Evolutionary conservation across 2,329 filamentous ascomycete species (phyloP).

Genomic region (Metarhizium robertsii): DNA sequence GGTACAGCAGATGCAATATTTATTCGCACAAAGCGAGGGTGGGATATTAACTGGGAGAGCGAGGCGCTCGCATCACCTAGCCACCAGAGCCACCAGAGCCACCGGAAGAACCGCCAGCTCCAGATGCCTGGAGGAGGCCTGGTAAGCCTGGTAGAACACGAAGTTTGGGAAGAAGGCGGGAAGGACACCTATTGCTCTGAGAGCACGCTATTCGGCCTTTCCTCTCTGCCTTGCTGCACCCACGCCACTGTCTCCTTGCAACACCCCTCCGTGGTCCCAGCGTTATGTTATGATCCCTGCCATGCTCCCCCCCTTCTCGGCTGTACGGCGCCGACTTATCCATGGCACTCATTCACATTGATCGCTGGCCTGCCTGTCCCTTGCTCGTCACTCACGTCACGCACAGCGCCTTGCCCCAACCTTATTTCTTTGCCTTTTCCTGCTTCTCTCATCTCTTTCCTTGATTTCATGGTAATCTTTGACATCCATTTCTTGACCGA

Average conservation of each 20-base stretch:
- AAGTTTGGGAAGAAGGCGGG: no score
- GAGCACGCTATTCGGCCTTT: not conserved
- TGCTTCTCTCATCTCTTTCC: slow-evolving; percentile 3
- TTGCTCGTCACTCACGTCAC: slow-evolving; percentile 13
- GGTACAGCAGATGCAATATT: no score
- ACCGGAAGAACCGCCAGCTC: not conserved
- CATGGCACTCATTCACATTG: slow-evolving; percentile 13
- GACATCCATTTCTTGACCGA: not conserved
- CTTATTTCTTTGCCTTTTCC: slow-evolving; percentile 9
- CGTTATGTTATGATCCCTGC: not conserved
- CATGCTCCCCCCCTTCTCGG: slow-evolving; percentile 18
- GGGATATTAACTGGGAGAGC: no score
- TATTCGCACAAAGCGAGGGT: no score
- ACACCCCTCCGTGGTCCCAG: not conserved
- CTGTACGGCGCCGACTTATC: slow-evolving; percentile 25
- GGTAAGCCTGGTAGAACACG: no score
- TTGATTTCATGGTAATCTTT: not conserved
- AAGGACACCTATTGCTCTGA: no score
- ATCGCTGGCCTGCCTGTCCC: not conserved
- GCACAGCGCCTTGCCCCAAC: slow-evolving; percentile 9
- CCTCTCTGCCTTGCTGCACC: not conserved
- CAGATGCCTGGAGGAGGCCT: no score
- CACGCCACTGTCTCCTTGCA: not conserved
- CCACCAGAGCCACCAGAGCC: not conserved
- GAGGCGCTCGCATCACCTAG: no score